Evolutionary conservation across 352 stramenopile genomes (phyloP), one percentile per base, ranked within the genome.

Genomic region (Lagenidium giganteum): DNA sequence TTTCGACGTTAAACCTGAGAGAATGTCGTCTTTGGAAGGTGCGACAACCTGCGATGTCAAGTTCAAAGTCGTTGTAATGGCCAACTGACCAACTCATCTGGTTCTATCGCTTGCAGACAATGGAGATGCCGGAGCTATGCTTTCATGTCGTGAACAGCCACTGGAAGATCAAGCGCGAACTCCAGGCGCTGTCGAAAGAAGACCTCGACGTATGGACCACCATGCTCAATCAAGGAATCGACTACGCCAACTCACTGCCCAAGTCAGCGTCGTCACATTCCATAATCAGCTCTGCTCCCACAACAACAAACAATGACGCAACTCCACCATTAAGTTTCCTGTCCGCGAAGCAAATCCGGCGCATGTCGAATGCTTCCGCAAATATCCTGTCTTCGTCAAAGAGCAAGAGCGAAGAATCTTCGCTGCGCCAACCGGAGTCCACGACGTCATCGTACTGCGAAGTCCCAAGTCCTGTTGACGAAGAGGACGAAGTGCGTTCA

Each of bases 91-190:
- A 37, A 20, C 31, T 7, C 31, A 22, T 20, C 20, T 7, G 7
- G 22, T 20, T 4, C 9, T 47, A 16, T 35, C 47, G 2, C 17
- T 42, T 9, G n/a, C 18, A 64, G 64, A 91, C 79, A 8, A 86
- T 75, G 71, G 79, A 91, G 51, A 91, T 91, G 79, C 74, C 76
- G 14, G 76, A 87, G 47, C 63, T 89, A 27, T 67, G 61, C 29
- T 89, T 91, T 50, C 79, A 91, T 38, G 62, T 91, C 27, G 67
- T 91, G 22, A 72, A 88, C 45, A 70, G 59, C 29, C 79, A 59
- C 38, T 88, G 74, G 73, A 91, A 91, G 61, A 91, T 91, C 54
- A 83, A 83, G 38, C 79, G 76, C 34, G 79, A 91, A 44, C 62
- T 91, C 26, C 79, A 83, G 25, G 76, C 79, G 4, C 39, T 66